Evolutionary conservation across 2,329 filamentous ascomycete species (phyloP), one percentile per base, ranked within the genome.

Genomic region (Metarhizium robertsii): DNA sequence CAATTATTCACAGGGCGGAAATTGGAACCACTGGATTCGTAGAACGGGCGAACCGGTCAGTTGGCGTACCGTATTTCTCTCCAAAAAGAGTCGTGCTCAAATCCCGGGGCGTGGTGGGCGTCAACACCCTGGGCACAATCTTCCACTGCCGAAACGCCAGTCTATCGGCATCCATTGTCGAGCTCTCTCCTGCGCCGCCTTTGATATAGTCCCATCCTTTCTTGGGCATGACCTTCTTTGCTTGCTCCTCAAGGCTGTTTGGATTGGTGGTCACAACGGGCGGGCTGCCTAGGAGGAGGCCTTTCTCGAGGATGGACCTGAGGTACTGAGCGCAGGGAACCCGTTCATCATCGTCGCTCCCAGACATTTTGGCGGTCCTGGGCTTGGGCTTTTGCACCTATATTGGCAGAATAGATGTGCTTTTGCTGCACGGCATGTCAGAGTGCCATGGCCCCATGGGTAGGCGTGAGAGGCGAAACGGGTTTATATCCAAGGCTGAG

Each of bases 141-240:
- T 72, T 71, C 66, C 73, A 75, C 57, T 78, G 75, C 45, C 75
- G 69, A 59, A 86, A 84, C 1, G 81, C 80, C 20, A 79, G 68
- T 7, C 76, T 73, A 61, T 85, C 85, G 47, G 80, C 79, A 52
- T 80, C 77, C 73, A 83, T 79, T 0, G 84, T 87, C 2, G 80
- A 74, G 42, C 77, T 73, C 61, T 84, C 81, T 2, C 83, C 81
- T 0, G 83, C 83, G 6, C 80, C 81, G n/a, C 83, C 82, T 16
- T 76, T 72, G 29, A 85, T 77, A 68, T 86, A 87, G 58, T 79
- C 79, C 64, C 79, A 86, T 7, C 76, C 71, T 11, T 74, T 72
- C 2, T 69, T 66, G 20, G 69, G 66, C 67, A 85, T 72, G 14
- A 65, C 67, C 54, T 75, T 68, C 53, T 71, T 71, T 2, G 83